phyloP scores from a whole-genome alignment of 1,139 yeast genomes.

The Magnusiomyces magnusii region DNA sequence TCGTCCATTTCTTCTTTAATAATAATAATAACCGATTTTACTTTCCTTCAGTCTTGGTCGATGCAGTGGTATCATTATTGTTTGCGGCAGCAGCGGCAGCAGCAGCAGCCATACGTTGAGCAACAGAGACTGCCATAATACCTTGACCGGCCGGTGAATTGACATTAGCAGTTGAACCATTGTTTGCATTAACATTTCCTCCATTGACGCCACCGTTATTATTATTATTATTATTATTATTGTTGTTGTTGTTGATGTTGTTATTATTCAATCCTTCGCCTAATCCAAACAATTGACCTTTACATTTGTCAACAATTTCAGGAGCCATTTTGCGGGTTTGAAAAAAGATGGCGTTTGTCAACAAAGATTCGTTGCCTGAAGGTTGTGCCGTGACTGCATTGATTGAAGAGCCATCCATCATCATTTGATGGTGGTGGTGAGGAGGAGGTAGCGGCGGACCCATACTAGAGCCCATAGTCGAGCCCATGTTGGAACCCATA shows the following conservation, averaged over 20 bases:
- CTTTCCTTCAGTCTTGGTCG: background rate
- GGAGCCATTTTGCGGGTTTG: slow-evolving; percentile 29
- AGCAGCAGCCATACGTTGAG: background rate
- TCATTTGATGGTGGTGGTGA: background rate
- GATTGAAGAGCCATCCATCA: background rate
- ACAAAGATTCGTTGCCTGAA: slow-evolving; percentile 47
- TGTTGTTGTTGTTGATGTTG: background rate
- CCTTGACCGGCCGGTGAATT: background rate
- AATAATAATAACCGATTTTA: no score
- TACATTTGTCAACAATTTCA: slow-evolving; percentile 28
- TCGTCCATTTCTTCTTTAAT: no score
- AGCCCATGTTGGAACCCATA: no score
- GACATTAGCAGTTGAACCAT: background rate
- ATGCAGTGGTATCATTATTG: background rate
- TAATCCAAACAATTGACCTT: slow-evolving; percentile 34
- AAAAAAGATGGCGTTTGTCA: slow-evolving; percentile 45
- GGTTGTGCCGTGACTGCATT: slow-evolving; percentile 27
- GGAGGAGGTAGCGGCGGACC: background rate
- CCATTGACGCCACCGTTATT: background rate
- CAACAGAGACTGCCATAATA: background rate
- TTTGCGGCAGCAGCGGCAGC: background rate
- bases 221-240: background rate
- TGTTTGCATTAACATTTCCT: background rate
- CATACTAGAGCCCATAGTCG: no score
- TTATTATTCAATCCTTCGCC: slow-evolving; percentile 22